phyloP scores from a whole-genome alignment of 345 rosid species.

The Rhodomyrtus tomentosa region DNA sequence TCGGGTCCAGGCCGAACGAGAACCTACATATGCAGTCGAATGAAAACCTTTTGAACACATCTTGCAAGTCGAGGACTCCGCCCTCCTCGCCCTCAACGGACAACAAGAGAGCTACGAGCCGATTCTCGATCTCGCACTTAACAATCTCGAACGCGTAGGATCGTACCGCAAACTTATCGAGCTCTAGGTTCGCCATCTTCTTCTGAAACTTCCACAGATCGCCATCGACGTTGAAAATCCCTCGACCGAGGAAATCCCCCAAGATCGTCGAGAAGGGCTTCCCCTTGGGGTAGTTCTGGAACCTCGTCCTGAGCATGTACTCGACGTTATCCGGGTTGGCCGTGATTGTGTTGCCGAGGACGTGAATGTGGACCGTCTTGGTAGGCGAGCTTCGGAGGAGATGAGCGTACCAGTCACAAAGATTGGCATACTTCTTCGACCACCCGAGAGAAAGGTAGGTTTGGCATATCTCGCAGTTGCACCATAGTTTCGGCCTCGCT shows the following conservation, averaged over 20 bases:
- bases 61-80: constrained; percentile 35
- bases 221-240: constrained; percentile 77
- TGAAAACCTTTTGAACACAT: constrained; percentile 49
- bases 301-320: constrained; percentile 56
- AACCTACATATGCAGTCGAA: constrained; percentile 52
- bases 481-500: constrained; percentile 28
- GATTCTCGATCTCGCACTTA: constrained; percentile 29
- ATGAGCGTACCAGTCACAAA: constrained; percentile 70
- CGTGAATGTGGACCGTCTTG: constrained; percentile 59
- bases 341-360: constrained; percentile 51
- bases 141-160: constrained; percentile 44
- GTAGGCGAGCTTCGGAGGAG: constrained; percentile 45
- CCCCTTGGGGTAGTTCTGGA: constrained; percentile 68
- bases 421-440: constrained; percentile 42
- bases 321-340: constrained; percentile 64
- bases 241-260: constrained; percentile 70
- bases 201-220: constrained; percentile 60
- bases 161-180: constrained; percentile 30
- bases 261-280: constrained; percentile 61
- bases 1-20: constrained; percentile 63
- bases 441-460: constrained; percentile 48
- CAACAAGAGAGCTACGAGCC: constrained; percentile 35
- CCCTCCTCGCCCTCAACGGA: constrained; percentile 7
- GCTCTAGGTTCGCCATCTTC: constrained; percentile 53
- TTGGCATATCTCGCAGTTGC: constrained; percentile 57